Percentiles rank a stretch among this genome's conserved stretches.
Conservation (phyloP, 352 stramenopile species). For the Pythium utonaiense region DNA sequence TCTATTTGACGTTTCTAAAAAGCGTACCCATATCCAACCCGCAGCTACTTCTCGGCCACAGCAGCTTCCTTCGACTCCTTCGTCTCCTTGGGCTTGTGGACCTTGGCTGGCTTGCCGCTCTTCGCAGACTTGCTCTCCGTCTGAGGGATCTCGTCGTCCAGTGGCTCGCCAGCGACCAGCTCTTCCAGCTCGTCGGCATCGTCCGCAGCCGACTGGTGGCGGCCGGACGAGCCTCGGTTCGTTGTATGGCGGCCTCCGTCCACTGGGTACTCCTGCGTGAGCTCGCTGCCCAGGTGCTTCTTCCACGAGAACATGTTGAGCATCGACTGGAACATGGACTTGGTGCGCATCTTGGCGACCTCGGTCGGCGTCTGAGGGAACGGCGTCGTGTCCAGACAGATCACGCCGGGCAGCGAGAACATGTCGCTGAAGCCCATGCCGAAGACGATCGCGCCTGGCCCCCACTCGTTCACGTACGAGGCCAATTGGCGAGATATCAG, state of each 20-base stretch:
- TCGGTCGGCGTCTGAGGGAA: constrained; percentile 76
- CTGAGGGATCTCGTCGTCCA: not conserved
- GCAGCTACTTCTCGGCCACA: too few species aligned
- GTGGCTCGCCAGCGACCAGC: not conserved
- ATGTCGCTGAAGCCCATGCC: constrained; percentile 88
- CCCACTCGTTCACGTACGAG: constrained; percentile 87
- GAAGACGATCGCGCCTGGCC: constrained; percentile 78
- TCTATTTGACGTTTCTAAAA: constrained; percentile 13
- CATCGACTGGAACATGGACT: constrained; percentile 70
- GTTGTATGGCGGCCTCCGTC: not conserved
- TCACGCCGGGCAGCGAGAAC: constrained; percentile 75
- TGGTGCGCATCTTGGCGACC: constrained; percentile 66
- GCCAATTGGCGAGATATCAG: constrained; percentile 76
- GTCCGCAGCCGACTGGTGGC: constrained; percentile 1
- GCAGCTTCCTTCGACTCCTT: too few species aligned
- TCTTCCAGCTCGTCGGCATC: constrained; percentile 6
- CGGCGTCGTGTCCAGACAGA: constrained; percentile 80
- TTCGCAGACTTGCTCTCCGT: constrained; percentile 2
- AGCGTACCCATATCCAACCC: constrained; percentile 16
- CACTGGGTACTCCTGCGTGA: constrained; percentile 73
- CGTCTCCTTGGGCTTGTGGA: not conserved
- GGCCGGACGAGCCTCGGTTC: not conserved
- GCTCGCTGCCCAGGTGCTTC: constrained; percentile 70
- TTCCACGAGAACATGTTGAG: constrained; percentile 72
- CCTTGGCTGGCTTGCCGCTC: not conserved